Evolutionary conservation across 768 basidiomycete genomes (phyloP).

Genomic region (Leccinum incarnatum): DNA sequence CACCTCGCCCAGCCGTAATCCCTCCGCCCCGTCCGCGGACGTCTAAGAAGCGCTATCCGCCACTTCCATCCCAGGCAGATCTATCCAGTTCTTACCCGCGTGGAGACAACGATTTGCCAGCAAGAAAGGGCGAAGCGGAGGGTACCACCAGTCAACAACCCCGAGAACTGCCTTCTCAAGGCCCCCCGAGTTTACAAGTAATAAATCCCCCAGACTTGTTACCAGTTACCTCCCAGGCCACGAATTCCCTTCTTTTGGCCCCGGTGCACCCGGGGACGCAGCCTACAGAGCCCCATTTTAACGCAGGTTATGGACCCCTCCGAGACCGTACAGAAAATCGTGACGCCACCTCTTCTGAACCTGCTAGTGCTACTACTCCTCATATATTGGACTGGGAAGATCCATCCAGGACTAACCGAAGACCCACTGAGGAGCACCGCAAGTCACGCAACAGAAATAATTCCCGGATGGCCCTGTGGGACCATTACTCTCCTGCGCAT

Average conservation of each 20-base stretch:
- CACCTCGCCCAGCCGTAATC: slow-evolving; percentile 21
- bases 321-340: slow-evolving; percentile 2
- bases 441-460: slow-evolving; percentile 2
- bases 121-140: background rate
- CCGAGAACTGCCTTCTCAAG: background rate
- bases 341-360: slow-evolving; percentile 9
- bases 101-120: background rate
- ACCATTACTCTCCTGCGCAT: slow-evolving; percentile 14
- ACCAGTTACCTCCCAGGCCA: slow-evolving; percentile 2
- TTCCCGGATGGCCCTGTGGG: background rate
- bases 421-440: slow-evolving; percentile 10
- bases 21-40: slow-evolving; percentile 24
- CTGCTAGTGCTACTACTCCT: slow-evolving; percentile 1
- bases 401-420: slow-evolving; percentile 7
- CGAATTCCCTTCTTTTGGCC: slow-evolving; percentile 10
- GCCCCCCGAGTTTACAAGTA: slow-evolving; percentile 5
- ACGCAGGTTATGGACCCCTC: background rate
- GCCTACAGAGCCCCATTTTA: background rate
- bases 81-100: background rate
- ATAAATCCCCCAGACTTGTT: slow-evolving; percentile 8
- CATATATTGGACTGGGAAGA: slow-evolving; percentile 9
- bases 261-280: slow-evolving; percentile 11
- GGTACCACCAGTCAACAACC: background rate
- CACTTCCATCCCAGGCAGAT: background rate
- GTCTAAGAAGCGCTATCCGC: slow-evolving; percentile 8